phyloP scores from a whole-genome alignment of 768 basidiomycete species.

The Leccinum imitatum region DNA sequence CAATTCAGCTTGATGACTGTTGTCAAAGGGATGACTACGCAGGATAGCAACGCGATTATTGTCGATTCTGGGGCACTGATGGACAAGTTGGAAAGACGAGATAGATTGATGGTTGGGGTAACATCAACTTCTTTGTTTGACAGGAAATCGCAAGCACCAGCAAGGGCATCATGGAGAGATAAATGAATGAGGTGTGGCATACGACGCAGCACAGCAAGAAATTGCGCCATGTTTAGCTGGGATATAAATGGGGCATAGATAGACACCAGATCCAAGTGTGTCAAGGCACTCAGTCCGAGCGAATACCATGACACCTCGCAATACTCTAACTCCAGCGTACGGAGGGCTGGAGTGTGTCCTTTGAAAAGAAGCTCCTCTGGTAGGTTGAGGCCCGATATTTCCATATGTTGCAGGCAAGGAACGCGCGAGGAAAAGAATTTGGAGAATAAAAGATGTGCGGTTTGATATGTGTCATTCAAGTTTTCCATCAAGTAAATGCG shows the following conservation, averaged over 20 bases:
- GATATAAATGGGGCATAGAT: slow-evolving; percentile 11
- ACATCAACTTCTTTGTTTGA: neutral
- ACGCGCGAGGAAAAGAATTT: neutral
- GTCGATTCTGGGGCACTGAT: slow-evolving; percentile 4
- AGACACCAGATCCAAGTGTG: slow-evolving; percentile 33
- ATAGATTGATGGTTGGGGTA: neutral
- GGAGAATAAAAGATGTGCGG: neutral
- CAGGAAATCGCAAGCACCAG: slow-evolving; percentile 5
- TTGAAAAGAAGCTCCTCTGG: neutral
- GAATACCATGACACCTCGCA: neutral
- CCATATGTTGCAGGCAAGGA: neutral
- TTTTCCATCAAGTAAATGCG: too few relatives aligned
- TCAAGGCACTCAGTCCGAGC: slow-evolving; percentile 25
- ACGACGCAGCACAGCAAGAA: slow-evolving; percentile 32
- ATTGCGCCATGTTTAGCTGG: slow-evolving; percentile 30
- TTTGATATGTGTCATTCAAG: too few relatives aligned
- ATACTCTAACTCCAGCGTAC: neutral
- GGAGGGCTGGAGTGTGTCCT: slow-evolving; percentile 2
- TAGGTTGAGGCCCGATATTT: neutral
- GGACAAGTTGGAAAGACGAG: slow-evolving; percentile 2
- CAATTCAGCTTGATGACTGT: neutral
- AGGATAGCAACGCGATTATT: slow-evolving; percentile 3
- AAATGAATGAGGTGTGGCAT: slow-evolving; percentile 36
- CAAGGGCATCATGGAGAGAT: slow-evolving; percentile 33
- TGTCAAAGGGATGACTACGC: neutral